Conservation (phyloP, 164 flowering plant species). For the Magnolia officinalis region DNA sequence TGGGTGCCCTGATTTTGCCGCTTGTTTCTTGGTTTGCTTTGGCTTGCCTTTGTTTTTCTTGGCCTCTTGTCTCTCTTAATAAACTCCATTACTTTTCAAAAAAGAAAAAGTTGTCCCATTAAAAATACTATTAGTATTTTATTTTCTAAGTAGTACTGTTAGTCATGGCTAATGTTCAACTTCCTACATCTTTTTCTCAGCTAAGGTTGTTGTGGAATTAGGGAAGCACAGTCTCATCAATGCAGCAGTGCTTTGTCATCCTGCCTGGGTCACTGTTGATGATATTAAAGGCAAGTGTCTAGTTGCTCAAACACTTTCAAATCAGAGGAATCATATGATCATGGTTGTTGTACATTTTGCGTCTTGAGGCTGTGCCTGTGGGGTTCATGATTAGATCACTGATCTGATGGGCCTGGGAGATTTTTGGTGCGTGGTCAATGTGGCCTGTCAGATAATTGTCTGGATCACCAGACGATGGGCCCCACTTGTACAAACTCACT, state of each 20-base stretch:
- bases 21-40: no score
- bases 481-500: neutral
- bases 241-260: slow-evolving; percentile 68
- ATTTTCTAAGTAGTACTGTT: neutral
- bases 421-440: no score
- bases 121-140: no score
- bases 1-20: no score
- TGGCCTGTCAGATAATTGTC: neutral
- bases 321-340: neutral
- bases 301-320: neutral
- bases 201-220: slow-evolving; percentile 59
- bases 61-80: no score
- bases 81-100: no score
- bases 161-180: neutral
- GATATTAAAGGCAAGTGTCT: slow-evolving; percentile 55
- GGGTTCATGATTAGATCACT: neutral
- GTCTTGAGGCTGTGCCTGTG: neutral
- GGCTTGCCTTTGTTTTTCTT: no score
- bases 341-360: neutral
- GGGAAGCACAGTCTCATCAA: slow-evolving; percentile 46
- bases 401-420: neutral
- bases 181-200: slow-evolving; percentile 29
- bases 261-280: slow-evolving; percentile 56
- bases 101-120: no score
- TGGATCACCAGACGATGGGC: neutral